Evolutionary conservation across 1,284 basidiomycete species (phyloP), one percentile per base, ranked within the genome.

Genomic region (Ceratobasidium papillatum): DNA sequence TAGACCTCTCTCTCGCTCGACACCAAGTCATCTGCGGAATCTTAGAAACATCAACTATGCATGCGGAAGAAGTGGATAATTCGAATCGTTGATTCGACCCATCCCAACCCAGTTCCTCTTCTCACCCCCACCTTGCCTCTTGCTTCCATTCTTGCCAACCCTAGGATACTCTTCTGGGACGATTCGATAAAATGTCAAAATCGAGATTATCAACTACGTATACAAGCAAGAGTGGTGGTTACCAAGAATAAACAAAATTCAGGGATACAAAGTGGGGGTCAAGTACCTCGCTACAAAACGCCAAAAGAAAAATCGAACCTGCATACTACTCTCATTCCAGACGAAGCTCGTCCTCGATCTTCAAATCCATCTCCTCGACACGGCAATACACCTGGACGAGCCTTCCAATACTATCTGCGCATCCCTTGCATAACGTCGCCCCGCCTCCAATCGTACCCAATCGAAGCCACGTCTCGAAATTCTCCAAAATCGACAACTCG

Each of bases 331-430:
- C 54, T 22, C 30, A 25, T 8, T 30, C 9, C 9, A 1, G 9
- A 8, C 52, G 9, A 32, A 56, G 14, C 30, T 56, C 25, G 3
- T 14, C 30, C 30, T 58, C 66, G 30, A 71, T 58, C 25, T 38
- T 49, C 12, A 7, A 36, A 32, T 71, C 54, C 66, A 71, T 71
- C 66, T 71, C 66, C 1, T 43, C 54, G 22, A 58, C 25, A 0
- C 43, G 52, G 36, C 66, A 71, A 30, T 71, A 71, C 34, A 71
- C 30, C 66, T 38, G 22, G 1, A 49, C 66, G 38, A 54, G 22
- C 66, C 30, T 58, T 22, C 54, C 66, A 17, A 71, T 41, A 32
- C 66, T 71, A 1, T 54, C 66, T 41, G 27, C 14, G 34, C 66
- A 71, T 8, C 66, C 66, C 8, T 47, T 45, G 25, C 66, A 71